Evolutionary conservation across 139 green algal genomes (phyloP), one percentile per base, ranked within the genome.

Genomic region (Closterium sp.): DNA sequence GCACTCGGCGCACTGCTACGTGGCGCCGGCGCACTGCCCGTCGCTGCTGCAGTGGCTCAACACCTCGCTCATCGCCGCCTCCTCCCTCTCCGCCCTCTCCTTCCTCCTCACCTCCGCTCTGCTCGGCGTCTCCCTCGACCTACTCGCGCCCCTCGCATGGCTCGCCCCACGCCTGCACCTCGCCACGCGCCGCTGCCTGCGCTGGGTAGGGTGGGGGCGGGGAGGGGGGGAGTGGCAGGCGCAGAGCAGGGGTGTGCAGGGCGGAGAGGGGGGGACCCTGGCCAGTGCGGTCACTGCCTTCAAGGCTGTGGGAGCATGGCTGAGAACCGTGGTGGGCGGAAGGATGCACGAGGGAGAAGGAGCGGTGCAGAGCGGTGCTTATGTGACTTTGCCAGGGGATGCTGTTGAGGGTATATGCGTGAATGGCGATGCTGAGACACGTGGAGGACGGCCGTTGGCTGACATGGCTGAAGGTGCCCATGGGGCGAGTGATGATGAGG

Each of bases 1-100:
- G 86, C 90, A 85, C 33, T 87, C 87, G 2, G 36, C 7, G 35
- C 36, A 86, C 28, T 93, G 85, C 30, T 91, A 93, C 84, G 4
- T 33, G 25, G 3, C 8, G 69, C 8, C 5, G 28, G 25, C 23
- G 25, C 69, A 33, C 25, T 84, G 69, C 28, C 69, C 69, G 4
- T n/a, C 69, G 5, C 5, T 84, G 8, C 28, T 7, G 69, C 69
- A 76, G 4, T 83, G 55, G 33, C 33, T 21, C 10, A 28, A 90
- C 31, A 19, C 33, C 23, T 83, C 43, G 31, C 43, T 90, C 43
- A 35, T 85, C 23, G 3, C 34, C 23, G 23, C 34, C 25, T 31
- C 85, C 25, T 81, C 34, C 4, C 85, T 89, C 23, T 66, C 85
- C 4, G 85, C 34, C 8, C n/a, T 90, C 30, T 4, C 8, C 55